Evolutionary conservation across 805 yeast species (phyloP).

Genomic region (Kuraishia piskuri): DNA sequence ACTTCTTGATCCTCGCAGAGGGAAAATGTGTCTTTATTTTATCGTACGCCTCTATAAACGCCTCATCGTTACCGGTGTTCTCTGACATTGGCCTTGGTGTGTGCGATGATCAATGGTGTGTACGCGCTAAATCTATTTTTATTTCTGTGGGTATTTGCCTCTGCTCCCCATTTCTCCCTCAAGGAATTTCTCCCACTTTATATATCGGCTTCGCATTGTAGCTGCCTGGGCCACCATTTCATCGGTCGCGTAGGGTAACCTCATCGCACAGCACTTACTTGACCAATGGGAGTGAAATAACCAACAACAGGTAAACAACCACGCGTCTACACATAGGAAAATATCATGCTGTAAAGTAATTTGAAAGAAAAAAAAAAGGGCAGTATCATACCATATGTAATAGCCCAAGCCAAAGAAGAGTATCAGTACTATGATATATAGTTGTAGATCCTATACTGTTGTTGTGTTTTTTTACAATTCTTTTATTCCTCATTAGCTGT

Average conservation of each 20-base stretch:
- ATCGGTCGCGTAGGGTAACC: not conserved
- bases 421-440: too few relatives aligned
- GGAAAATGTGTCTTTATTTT: conserved; percentile 77
- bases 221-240: not conserved
- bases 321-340: not conserved
- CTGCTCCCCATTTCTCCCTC: not conserved
- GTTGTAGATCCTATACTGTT: too few relatives aligned
- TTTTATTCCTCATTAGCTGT: too few relatives aligned
- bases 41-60: conserved; percentile 24
- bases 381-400: too few relatives aligned
- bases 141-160: not conserved
- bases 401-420: too few relatives aligned
- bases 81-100: not conserved
- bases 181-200: not conserved
- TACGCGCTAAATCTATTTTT: not conserved
- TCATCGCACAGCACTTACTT: not conserved
- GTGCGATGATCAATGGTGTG: not conserved
- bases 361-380: too few relatives aligned
- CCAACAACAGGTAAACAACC: not conserved
- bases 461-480: too few relatives aligned
- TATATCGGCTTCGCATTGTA: not conserved
- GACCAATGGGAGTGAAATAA: not conserved
- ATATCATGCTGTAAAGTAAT: not conserved
- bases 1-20: conserved; percentile 88
- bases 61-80: conserved; percentile 8